These are phyloP conservation scores for Globisporangium nagaii DNA, from an alignment of 352 stramenopile genomes.

Conservation along the genomic window DNA sequence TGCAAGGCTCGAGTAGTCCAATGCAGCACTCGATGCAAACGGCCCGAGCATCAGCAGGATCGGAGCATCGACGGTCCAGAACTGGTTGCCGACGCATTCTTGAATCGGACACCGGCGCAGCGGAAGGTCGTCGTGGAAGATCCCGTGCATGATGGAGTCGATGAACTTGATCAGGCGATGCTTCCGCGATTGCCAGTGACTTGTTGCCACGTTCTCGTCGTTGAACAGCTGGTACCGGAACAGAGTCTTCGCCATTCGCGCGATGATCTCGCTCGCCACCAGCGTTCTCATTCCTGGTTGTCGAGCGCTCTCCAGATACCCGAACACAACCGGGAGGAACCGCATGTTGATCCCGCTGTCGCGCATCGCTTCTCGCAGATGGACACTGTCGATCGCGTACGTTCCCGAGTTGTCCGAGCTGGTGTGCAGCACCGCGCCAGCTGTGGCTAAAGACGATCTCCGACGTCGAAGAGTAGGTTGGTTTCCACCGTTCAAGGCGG, in stretches of 20 bases:
- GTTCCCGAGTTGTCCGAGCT: slow-evolving; percentile 23
- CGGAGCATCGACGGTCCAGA: slow-evolving; percentile 66
- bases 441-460: slow-evolving; percentile 39
- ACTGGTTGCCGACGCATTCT: slow-evolving; percentile 54
- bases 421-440: slow-evolving; percentile 18
- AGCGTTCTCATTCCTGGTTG: slow-evolving; percentile 54
- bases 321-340: slow-evolving; percentile 68
- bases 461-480: slow-evolving; percentile 6
- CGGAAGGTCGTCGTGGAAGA: slow-evolving; percentile 47
- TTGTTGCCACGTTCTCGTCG: slow-evolving; percentile 33
- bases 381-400: slow-evolving; percentile 66
- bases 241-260: slow-evolving; percentile 65
- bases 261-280: slow-evolving; percentile 64
- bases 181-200: slow-evolving; percentile 53
- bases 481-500: background rate
- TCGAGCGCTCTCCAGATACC: slow-evolving; percentile 22
- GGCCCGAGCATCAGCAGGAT: slow-evolving; percentile 58
- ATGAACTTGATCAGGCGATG: slow-evolving; percentile 55
- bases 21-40: slow-evolving; percentile 48
- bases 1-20: slow-evolving; percentile 18
- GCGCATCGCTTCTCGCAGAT: slow-evolving; percentile 56
- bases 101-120: slow-evolving; percentile 16
- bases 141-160: slow-evolving; percentile 58
- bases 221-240: slow-evolving; percentile 62
- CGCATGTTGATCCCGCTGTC: slow-evolving; percentile 61